Conservation (phyloP, 176 grass and related monocot genomes). For the Zizania latifolia region DNA sequence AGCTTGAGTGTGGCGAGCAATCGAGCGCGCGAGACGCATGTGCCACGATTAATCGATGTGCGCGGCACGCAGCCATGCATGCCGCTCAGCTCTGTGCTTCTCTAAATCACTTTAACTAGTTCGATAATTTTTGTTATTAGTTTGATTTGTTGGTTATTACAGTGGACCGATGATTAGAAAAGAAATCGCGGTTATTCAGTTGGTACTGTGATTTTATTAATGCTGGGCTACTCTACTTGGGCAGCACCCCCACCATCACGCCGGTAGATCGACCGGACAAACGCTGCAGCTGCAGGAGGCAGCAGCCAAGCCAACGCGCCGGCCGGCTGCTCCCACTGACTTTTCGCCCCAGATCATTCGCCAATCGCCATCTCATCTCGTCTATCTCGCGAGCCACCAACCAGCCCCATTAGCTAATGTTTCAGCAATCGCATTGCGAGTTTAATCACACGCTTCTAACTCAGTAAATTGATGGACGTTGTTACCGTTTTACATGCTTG, state of each 20-base stretch:
- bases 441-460: background rate
- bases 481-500: background rate
- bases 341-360: constrained; percentile 35
- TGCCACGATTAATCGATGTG: too few relatives aligned
- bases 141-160: too few relatives aligned
- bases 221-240: background rate
- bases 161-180: too few relatives aligned
- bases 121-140: too few relatives aligned
- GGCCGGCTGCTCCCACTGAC: background rate
- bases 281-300: background rate
- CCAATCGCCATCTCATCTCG: constrained; percentile 22
- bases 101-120: too few relatives aligned
- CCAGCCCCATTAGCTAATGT: constrained; percentile 29
- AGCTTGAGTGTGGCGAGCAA: too few relatives aligned
- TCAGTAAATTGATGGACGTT: background rate
- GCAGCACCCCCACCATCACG: too few relatives aligned
- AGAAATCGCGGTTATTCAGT: too few relatives aligned
- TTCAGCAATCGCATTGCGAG: constrained; percentile 1
- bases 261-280: background rate
- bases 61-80: too few relatives aligned
- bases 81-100: background rate
- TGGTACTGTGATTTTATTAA: too few relatives aligned
- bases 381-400: background rate
- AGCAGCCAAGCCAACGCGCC: background rate
- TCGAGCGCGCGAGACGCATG: too few relatives aligned